phyloP scores from a whole-genome alignment of 2,329 filamentous ascomycete genomes.

The Talaromyces sp. region DNA sequence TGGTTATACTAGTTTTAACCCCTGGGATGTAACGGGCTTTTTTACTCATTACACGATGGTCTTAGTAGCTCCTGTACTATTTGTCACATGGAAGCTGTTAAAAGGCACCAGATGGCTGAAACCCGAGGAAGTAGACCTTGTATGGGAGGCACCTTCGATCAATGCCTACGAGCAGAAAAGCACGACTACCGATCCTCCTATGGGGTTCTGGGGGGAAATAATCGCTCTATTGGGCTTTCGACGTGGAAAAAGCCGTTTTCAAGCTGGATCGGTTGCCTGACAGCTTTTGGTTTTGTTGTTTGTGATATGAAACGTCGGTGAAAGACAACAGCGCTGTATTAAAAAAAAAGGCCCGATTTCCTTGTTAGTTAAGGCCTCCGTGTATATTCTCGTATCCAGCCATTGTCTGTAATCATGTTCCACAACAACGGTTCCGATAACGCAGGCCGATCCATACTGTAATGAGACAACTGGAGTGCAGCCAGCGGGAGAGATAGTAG shows the following conservation, averaged over 20 bases:
- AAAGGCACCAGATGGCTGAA: too few relatives aligned
- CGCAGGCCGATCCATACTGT: not conserved
- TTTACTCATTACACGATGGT: slow-evolving; percentile 71
- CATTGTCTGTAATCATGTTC: not conserved
- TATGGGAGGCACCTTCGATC: too few relatives aligned
- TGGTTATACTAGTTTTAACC: slow-evolving; percentile 21
- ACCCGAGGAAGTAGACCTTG: too few relatives aligned
- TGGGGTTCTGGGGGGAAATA: not conserved
- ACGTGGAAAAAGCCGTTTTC: not conserved
- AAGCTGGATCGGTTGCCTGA: not conserved
- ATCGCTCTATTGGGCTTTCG: not conserved
- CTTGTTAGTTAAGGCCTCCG: not conserved
- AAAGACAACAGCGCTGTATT: not conserved
- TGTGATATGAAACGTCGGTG: not conserved
- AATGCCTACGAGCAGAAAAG: not conserved
- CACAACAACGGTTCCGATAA: not conserved
- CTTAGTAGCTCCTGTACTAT: slow-evolving; percentile 63
- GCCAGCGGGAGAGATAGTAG: not conserved
- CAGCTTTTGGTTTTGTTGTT: not conserved
- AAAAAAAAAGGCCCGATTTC: not conserved
- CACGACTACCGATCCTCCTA: not conserved
- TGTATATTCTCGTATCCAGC: not conserved
- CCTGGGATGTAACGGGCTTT: slow-evolving; percentile 66
- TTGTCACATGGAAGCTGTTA: slow-evolving; percentile 61
- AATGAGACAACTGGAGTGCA: not conserved